phyloP scores from a whole-genome alignment of 441 rosid species.

The Caryocar brasiliense region DNA sequence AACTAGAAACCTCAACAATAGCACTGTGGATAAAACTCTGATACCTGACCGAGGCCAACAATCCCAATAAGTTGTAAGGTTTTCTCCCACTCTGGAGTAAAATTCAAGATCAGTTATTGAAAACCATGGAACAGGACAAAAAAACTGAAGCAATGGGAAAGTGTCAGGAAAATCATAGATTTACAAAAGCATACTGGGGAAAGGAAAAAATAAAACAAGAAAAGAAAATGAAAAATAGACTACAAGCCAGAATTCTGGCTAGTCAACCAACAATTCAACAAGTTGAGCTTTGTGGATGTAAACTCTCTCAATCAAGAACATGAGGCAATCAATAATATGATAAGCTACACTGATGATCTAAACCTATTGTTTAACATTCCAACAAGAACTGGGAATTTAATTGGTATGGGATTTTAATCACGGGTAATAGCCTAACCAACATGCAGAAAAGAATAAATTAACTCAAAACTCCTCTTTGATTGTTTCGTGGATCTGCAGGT shows the following conservation, averaged over 20 bases:
- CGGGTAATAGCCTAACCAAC: too few relatives aligned
- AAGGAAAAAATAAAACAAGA: neutral
- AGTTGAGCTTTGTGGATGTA: neutral
- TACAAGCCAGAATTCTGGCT: neutral
- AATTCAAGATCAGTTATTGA: conserved; percentile 9
- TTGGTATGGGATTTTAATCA: too few relatives aligned
- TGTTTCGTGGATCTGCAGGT: too few relatives aligned
- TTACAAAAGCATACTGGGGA: neutral
- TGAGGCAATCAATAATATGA: neutral
- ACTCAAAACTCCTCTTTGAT: too few relatives aligned
- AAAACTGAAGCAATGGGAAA: neutral
- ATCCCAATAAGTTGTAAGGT: conserved; percentile 72
- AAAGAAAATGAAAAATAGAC: neutral
- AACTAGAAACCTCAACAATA: conserved; percentile 3
- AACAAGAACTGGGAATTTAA: too few relatives aligned
- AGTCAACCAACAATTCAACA: neutral
- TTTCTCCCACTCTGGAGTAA: conserved; percentile 77
- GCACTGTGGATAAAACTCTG: conserved; percentile 2
- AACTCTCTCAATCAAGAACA: neutral
- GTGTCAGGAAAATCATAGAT: neutral
- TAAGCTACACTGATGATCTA: neutral
- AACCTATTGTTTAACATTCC: too few relatives aligned
- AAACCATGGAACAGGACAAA: neutral
- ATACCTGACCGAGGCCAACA: conserved; percentile 61
- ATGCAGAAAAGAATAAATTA: too few relatives aligned